Evolutionary conservation across 305 asterid species (phyloP).

Genomic region (Plantago lanceolata): DNA sequence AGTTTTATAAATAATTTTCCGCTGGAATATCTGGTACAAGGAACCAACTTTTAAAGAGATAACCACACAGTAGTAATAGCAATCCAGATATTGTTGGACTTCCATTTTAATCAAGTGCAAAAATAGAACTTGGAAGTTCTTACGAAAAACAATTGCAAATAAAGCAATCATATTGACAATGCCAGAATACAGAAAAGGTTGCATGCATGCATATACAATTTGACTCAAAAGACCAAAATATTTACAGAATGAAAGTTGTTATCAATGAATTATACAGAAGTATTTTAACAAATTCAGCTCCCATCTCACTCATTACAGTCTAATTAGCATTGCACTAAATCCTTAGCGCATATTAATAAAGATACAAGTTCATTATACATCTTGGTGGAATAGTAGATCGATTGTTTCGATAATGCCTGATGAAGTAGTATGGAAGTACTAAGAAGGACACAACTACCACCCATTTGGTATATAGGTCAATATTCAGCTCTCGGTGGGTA

Average conservation of each 20-base stretch:
- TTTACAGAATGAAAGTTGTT: background rate
- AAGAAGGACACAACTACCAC: background rate
- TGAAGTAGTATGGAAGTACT: background rate
- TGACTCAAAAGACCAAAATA: background rate
- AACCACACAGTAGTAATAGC: background rate
- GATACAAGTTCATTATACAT: background rate
- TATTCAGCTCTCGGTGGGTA: too few species aligned
- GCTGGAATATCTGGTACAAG: background rate
- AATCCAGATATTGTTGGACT: background rate
- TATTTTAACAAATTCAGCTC: background rate
- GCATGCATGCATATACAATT: background rate
- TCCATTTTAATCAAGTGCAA: background rate
- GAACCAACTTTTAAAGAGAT: background rate
- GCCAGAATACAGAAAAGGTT: too few species aligned
- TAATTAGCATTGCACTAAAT: background rate
- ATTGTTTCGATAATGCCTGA: background rate
- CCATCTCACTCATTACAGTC: background rate
- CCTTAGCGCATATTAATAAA: background rate
- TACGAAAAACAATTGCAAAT: too few species aligned
- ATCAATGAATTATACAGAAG: background rate
- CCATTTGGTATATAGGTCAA: background rate
- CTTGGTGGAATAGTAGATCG: background rate
- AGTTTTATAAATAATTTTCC: background rate
- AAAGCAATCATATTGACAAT: background rate
- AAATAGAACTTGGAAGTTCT: background rate